These are phyloP conservation scores for Poa annua DNA, from an alignment of 176 grass and related monocot species.

Conservation along the genomic window DNA sequence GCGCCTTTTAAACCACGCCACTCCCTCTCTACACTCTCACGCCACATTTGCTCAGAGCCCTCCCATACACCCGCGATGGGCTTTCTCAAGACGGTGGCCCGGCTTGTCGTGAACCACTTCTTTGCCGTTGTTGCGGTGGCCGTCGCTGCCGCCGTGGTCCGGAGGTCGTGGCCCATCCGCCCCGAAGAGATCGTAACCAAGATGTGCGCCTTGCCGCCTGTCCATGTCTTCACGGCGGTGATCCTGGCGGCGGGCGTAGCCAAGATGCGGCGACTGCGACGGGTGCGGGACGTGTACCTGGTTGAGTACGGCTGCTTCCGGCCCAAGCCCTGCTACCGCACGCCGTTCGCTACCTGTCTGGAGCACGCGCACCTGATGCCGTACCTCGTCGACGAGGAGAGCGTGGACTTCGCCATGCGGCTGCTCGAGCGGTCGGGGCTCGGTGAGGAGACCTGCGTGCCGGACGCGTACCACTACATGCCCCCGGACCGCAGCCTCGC, in stretches of 20 bases:
- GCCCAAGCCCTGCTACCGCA: background rate
- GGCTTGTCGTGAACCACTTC: background rate
- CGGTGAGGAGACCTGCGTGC: slow-evolving; percentile 3
- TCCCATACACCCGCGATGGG: background rate
- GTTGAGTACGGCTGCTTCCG: slow-evolving; percentile 24
- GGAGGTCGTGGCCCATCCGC: background rate
- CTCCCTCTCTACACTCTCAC: background rate
- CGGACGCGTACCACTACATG: slow-evolving; percentile 8
- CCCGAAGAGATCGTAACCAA: background rate
- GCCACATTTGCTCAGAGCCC: background rate
- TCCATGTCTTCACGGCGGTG: background rate
- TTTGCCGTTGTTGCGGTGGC: background rate
- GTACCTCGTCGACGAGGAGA: slow-evolving; percentile 13
- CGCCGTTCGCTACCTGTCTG: background rate
- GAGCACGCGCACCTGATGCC: slow-evolving; percentile 31
- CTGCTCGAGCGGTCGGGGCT: slow-evolving; percentile 15
- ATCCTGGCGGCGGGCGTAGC: background rate
- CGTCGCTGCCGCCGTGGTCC: background rate
- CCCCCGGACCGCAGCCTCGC: slow-evolving; percentile 6
- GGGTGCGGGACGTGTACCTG: background rate
- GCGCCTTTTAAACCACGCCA: background rate
- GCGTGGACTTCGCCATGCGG: background rate
- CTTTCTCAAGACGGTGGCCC: background rate
- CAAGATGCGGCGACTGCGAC: background rate
- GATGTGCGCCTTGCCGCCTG: background rate